Evolutionary conservation across 1,284 basidiomycete genomes (phyloP).

Genomic region (Tylopilus sp.): DNA sequence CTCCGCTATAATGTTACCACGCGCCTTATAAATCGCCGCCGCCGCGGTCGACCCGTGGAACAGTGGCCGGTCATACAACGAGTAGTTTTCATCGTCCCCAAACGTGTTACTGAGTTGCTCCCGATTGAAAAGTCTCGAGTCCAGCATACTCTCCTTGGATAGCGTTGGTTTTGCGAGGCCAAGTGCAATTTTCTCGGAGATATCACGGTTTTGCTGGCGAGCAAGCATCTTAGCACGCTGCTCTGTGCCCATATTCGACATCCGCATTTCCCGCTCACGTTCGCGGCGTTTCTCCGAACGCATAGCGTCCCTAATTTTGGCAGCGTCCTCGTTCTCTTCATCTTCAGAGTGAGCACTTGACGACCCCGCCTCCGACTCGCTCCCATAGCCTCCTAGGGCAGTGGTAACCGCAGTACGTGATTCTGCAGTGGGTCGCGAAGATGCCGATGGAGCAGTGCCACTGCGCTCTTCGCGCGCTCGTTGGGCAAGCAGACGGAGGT

Average conservation of each 20-base stretch:
- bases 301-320: constrained; percentile 87
- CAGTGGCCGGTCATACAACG: constrained; percentile 91
- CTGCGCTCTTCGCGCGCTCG: constrained; percentile 93
- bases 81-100: constrained; percentile 92
- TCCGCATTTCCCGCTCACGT: constrained; percentile 95
- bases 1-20: constrained; percentile 73
- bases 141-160: constrained; percentile 95
- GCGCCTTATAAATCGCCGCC: constrained; percentile 96
- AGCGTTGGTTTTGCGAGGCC: constrained; percentile 95
- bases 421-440: constrained; percentile 61
- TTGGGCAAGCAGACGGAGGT: constrained; percentile 90
- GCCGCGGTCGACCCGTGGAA: constrained; percentile 96
- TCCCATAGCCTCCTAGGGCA: constrained; percentile 85
- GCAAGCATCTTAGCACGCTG: constrained; percentile 94
- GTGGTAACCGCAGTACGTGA: constrained; percentile 74
- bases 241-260: constrained; percentile 99
- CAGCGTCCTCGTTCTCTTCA: constrained; percentile 82
- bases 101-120: constrained; percentile 84
- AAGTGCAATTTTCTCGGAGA: constrained; percentile 97
- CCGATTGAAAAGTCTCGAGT: constrained; percentile 96
- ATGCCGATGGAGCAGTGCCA: constrained; percentile 67
- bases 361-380: constrained; percentile 65
- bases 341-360: constrained; percentile 56
- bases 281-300: constrained; percentile 90
- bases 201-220: constrained; percentile 95